Percentiles rank a stretch among this genome's conserved stretches.
These are phyloP conservation scores for Olyra latifolia DNA, from an alignment of 176 grass and related monocot species.

Conservation along the genomic window DNA sequence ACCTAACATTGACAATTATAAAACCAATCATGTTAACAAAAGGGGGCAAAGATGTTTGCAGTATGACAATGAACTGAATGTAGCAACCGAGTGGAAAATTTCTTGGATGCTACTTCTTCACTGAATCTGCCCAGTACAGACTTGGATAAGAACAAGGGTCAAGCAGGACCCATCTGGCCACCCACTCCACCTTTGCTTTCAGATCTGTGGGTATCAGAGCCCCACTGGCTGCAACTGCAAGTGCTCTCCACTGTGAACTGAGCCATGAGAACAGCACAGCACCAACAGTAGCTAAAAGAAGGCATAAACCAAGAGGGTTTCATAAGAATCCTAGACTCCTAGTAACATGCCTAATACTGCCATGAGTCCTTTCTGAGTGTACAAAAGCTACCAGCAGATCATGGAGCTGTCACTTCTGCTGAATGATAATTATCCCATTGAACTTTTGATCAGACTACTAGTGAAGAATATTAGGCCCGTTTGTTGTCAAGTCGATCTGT, in stretches of 20 bases:
- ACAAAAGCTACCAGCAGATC: not conserved
- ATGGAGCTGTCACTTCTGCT: not conserved
- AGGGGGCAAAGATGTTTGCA: not conserved
- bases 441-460: not conserved
- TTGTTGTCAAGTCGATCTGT: slow-evolving; percentile 23
- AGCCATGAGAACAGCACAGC: not conserved
- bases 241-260: not conserved
- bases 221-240: not conserved
- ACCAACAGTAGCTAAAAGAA: not conserved
- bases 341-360: not conserved
- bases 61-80: not conserved
- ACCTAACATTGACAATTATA: not conserved
- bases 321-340: not conserved
- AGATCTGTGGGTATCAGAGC: slow-evolving; percentile 35
- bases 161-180: slow-evolving; percentile 11
- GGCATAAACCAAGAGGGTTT: not conserved
- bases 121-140: slow-evolving; percentile 15
- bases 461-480: slow-evolving; percentile 4
- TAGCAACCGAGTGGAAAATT: not conserved
- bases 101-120: slow-evolving; percentile 45
- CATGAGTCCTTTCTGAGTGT: too few relatives aligned
- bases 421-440: not conserved
- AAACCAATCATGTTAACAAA: not conserved
- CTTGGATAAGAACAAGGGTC: slow-evolving; percentile 25
- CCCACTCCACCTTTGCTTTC: not conserved